phyloP scores from a whole-genome alignment of 805 yeast genomes.

The Spathaspora passalidarum region DNA sequence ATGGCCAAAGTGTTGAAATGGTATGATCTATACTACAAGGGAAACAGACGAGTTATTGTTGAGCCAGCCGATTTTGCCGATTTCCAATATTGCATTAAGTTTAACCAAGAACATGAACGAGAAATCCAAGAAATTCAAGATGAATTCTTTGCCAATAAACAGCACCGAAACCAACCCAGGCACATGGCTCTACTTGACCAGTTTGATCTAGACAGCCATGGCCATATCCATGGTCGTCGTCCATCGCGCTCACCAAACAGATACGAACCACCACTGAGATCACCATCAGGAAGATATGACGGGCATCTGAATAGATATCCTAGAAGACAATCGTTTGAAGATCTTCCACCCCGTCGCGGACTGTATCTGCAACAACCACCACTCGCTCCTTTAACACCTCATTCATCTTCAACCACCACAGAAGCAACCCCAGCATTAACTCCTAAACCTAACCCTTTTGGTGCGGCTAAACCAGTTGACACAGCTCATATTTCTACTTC shows the following conservation, averaged over 20 bases:
- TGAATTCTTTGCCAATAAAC: constrained; percentile 18
- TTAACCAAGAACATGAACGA: constrained; percentile 32
- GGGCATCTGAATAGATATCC: constrained; percentile 9
- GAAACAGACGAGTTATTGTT: constrained; percentile 34
- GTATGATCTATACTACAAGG: constrained; percentile 53
- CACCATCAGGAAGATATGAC: not conserved
- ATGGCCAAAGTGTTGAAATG: constrained; percentile 60
- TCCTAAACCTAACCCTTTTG: constrained; percentile 60
- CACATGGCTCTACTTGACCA: constrained; percentile 11
- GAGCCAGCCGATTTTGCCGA: constrained; percentile 41
- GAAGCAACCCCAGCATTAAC: not conserved
- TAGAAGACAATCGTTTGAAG: constrained; percentile 2
- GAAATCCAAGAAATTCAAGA: constrained; percentile 30
- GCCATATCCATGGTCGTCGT: not conserved
- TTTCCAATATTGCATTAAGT: constrained; percentile 37
- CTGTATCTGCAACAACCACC: not conserved
- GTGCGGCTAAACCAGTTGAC: constrained; percentile 84
- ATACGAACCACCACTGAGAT: not conserved
- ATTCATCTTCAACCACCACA: constrained; percentile 18
- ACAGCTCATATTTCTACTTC: no score
- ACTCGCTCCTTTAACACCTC: constrained; percentile 17
- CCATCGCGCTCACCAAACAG: constrained; percentile 2
- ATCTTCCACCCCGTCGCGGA: not conserved
- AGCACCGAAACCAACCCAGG: constrained; percentile 9
- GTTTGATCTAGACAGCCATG: constrained; percentile 6